These are phyloP conservation scores for Arthrobotrys iridis DNA, from an alignment of 2,329 filamentous ascomycete species.

Conservation along the genomic window DNA sequence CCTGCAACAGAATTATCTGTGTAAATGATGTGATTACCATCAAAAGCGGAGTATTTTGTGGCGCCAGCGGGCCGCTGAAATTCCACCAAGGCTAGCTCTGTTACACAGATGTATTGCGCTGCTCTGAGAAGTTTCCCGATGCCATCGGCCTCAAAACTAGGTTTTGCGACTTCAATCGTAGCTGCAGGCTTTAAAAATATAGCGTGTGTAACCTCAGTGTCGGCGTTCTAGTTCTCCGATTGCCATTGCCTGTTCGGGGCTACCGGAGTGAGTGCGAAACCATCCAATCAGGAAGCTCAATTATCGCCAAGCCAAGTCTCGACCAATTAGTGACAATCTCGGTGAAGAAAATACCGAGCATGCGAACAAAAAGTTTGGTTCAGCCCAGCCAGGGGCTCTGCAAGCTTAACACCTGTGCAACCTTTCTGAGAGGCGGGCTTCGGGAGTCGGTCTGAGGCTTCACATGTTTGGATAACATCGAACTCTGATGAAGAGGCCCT, in stretches of 20 bases:
- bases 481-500: neutral
- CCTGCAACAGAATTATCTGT: too few relatives aligned
- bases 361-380: constrained; percentile 26
- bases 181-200: too few relatives aligned
- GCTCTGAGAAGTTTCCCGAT: too few relatives aligned
- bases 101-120: too few relatives aligned
- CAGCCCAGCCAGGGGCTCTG: constrained; percentile 14
- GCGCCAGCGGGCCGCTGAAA: too few relatives aligned
- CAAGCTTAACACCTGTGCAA: neutral
- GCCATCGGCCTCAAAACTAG: too few relatives aligned
- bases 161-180: too few relatives aligned
- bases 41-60: too few relatives aligned
- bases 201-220: neutral
- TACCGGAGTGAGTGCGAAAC: neutral
- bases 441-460: constrained; percentile 25
- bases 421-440: neutral
- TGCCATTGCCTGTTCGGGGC: neutral
- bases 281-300: constrained; percentile 14
- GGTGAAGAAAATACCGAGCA: constrained; percentile 25
- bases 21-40: too few relatives aligned
- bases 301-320: neutral
- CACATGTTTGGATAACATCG: constrained; percentile 24
- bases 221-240: constrained; percentile 11
- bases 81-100: too few relatives aligned
- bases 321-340: constrained; percentile 13